Evolutionary conservation across 768 basidiomycete genomes (phyloP).

Genomic region (Floccularia luteovirens): DNA sequence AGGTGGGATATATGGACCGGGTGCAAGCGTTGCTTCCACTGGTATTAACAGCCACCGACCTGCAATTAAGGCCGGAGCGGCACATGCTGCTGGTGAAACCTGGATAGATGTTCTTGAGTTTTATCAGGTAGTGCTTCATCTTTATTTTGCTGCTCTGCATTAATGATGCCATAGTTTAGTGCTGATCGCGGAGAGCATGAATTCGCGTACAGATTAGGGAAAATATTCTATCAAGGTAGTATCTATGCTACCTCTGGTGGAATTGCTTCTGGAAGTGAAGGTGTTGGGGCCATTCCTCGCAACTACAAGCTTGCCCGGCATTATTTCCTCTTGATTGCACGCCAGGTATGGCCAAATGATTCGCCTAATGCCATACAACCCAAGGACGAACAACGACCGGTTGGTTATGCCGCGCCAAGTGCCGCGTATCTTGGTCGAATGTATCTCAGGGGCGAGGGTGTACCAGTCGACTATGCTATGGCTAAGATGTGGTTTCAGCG

Average conservation of each 20-base stretch:
- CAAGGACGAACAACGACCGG: conserved; percentile 44
- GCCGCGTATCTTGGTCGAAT: conserved; percentile 91
- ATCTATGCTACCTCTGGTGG: conserved; percentile 79
- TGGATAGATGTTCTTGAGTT: conserved; percentile 93
- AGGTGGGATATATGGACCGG: conserved; percentile 92
- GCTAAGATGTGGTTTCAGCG: conserved; percentile 96
- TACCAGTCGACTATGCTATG: conserved; percentile 61
- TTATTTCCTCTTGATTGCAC: conserved; percentile 83
- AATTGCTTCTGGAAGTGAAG: conserved; percentile 81
- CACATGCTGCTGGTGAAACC: conserved; percentile 84
- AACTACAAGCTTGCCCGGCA: conserved; percentile 69
- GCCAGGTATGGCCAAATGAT: conserved; percentile 85
- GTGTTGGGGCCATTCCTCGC: conserved; percentile 82
- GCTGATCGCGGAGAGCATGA: conserved; percentile 87
- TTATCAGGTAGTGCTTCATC: conserved; percentile 54
- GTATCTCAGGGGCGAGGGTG: conserved; percentile 90
- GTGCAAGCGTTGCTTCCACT: conserved; percentile 90
- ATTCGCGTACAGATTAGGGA: conserved; percentile 89
- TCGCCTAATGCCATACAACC: conserved; percentile 45
- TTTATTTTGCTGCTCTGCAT: background rate
- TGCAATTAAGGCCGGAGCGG: conserved; percentile 77
- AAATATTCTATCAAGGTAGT: conserved; percentile 94
- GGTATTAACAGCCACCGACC: conserved; percentile 65
- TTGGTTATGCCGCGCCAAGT: conserved; percentile 67
- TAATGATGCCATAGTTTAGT: conserved; percentile 67